Evolutionary conservation across 768 basidiomycete species (phyloP).

Genomic region (Termitomyces bulborhizus): DNA sequence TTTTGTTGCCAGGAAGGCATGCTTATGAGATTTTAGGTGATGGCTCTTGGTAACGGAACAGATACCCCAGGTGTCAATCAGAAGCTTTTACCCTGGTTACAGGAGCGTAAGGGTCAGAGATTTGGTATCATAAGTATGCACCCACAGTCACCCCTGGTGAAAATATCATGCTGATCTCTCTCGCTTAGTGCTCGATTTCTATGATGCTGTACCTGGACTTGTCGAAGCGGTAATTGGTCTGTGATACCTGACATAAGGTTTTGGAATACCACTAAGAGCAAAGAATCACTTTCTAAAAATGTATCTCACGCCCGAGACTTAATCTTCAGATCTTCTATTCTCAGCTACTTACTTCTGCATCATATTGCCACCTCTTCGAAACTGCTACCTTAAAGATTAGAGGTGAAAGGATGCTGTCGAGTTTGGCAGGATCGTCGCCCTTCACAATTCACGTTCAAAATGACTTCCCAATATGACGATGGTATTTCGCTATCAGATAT

Average conservation of each 20-base stretch:
- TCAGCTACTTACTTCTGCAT: not conserved
- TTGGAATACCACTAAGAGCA: not conserved
- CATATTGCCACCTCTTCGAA: too few species aligned
- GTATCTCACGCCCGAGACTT: not conserved
- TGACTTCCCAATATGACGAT: too few species aligned
- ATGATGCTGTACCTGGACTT: conserved; percentile 37
- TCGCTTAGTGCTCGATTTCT: conserved; percentile 41
- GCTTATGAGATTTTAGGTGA: conserved; percentile 29
- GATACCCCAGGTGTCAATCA: conserved; percentile 35
- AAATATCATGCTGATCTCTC: not conserved
- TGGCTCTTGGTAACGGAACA: conserved; percentile 36
- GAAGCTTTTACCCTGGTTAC: conserved; percentile 36
- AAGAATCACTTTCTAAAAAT: not conserved
- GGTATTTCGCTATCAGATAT: too few species aligned
- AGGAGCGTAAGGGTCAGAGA: conserved; percentile 33
- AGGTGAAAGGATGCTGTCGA: too few species aligned
- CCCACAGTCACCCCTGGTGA: not conserved
- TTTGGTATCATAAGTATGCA: conserved; percentile 42
- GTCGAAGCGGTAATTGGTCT: conserved; percentile 40
- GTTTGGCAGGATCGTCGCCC: too few species aligned
- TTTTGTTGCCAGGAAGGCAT: not conserved
- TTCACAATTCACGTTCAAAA: too few species aligned
- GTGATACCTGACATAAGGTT: conserved; percentile 1
- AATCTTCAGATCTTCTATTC: not conserved
- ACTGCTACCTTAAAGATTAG: too few species aligned